Conservation (phyloP, 441 rosid species). For the Pelargonium exstipulatum region DNA sequence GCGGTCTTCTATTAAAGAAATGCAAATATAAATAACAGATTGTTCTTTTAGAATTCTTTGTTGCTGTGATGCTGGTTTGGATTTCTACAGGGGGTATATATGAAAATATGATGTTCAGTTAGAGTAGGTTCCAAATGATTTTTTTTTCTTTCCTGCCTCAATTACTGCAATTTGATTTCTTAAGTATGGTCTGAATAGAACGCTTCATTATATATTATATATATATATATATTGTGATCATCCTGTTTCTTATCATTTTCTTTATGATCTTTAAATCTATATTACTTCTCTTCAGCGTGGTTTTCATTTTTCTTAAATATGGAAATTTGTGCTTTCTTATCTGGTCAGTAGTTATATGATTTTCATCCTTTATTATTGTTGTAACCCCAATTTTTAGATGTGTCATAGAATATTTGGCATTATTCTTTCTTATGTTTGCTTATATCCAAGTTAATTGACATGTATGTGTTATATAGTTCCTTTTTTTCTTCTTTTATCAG, state of each 20-base stretch:
- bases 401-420: neutral
- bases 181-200: neutral
- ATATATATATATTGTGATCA: neutral
- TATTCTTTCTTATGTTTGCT: neutral
- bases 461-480: neutral
- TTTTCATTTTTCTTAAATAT: neutral
- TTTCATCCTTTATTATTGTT: neutral
- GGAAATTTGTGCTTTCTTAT: neutral
- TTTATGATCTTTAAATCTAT: neutral
- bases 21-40: neutral
- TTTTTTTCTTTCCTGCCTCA: neutral
- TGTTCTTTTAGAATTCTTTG: slow-evolving; percentile 3
- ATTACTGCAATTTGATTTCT: neutral
- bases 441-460: neutral
- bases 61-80: neutral
- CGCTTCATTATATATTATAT: neutral
- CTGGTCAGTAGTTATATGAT: neutral
- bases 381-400: neutral
- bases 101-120: neutral
- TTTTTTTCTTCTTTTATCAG: neutral
- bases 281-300: neutral
- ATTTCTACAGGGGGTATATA: neutral
- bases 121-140: neutral
- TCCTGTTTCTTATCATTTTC: neutral
- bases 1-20: neutral